These are phyloP conservation scores for Penicillium corylophilum DNA, from an alignment of 2,329 filamentous ascomycete genomes.

Conservation along the genomic window DNA sequence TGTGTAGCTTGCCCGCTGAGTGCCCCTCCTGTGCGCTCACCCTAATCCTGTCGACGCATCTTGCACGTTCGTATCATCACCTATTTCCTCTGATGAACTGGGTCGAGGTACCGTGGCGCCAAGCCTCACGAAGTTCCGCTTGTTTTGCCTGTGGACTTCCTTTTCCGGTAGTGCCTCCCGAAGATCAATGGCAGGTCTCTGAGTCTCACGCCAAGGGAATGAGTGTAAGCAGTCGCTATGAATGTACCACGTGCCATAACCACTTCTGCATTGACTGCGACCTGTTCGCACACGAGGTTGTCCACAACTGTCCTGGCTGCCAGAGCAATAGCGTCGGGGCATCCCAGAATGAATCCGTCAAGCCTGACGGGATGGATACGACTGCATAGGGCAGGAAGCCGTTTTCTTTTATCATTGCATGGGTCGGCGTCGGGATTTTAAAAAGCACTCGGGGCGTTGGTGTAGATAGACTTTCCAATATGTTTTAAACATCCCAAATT, in stretches of 20 bases:
- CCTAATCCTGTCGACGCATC: constrained; percentile 87
- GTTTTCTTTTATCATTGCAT: constrained; percentile 6
- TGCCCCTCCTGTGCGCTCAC: constrained; percentile 91
- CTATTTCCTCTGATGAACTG: constrained; percentile 88
- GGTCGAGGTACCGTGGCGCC: constrained; percentile 81
- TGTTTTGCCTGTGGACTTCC: constrained; percentile 76
- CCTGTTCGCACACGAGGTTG: constrained; percentile 87
- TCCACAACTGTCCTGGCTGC: constrained; percentile 96
- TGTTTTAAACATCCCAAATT: not conserved
- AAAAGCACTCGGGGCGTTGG: not conserved
- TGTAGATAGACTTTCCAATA: not conserved
- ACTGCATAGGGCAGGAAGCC: constrained; percentile 14
- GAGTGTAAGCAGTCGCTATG: constrained; percentile 84
- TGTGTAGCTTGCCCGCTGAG: constrained; percentile 85
- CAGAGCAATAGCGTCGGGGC: constrained; percentile 45
- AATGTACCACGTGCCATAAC: constrained; percentile 78
- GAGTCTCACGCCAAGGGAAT: constrained; percentile 59
- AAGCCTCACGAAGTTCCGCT: constrained; percentile 60
- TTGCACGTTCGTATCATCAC: constrained; percentile 91
- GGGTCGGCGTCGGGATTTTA: not conserved
- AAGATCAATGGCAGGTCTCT: constrained; percentile 34
- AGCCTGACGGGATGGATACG: constrained; percentile 37
- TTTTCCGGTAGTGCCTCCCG: constrained; percentile 60
- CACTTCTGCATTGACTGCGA: constrained; percentile 99
- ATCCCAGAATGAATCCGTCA: constrained; percentile 9